These are phyloP conservation scores for Alternaria solani DNA, from an alignment of 2,329 filamentous ascomycete genomes.

Conservation along the genomic window DNA sequence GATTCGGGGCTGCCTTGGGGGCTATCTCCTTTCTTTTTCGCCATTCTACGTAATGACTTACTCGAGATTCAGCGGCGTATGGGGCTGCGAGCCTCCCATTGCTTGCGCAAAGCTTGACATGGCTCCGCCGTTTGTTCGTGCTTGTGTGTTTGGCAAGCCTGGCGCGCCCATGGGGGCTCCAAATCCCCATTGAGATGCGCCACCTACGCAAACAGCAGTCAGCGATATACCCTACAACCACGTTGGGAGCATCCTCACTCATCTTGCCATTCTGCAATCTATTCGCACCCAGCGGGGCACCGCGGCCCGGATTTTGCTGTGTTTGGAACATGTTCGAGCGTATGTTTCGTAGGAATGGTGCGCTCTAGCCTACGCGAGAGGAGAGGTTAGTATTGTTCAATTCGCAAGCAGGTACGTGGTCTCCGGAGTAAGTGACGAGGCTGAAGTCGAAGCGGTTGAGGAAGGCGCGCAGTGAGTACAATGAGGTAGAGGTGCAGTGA, in stretches of 20 bases:
- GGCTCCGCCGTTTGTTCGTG: conserved; percentile 58
- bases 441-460: background rate
- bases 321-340: conserved; percentile 60
- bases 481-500: background rate
- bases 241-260: conserved; percentile 48
- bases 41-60: conserved; percentile 52
- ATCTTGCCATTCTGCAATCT: conserved; percentile 64
- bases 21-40: conserved; percentile 8
- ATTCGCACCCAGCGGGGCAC: conserved; percentile 57
- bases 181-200: conserved; percentile 66
- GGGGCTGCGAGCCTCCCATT: conserved; percentile 62
- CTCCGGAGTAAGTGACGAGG: background rate
- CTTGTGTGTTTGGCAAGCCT: conserved; percentile 59
- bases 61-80: conserved; percentile 64
- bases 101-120: conserved; percentile 66
- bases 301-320: conserved; percentile 60
- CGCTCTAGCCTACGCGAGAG: conserved; percentile 54
- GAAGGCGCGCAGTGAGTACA: conserved; percentile 6
- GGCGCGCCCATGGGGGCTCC: conserved; percentile 62
- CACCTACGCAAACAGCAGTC: conserved; percentile 51
- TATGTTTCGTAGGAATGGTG: conserved; percentile 62
- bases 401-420: background rate
- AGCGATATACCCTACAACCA: conserved; percentile 21
- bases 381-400: conserved; percentile 20
- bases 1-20: background rate